Base-by-base conservation (phyloP, 495 filamentous ascomycete genomes). In the Articulospora tetracladia region DNA sequence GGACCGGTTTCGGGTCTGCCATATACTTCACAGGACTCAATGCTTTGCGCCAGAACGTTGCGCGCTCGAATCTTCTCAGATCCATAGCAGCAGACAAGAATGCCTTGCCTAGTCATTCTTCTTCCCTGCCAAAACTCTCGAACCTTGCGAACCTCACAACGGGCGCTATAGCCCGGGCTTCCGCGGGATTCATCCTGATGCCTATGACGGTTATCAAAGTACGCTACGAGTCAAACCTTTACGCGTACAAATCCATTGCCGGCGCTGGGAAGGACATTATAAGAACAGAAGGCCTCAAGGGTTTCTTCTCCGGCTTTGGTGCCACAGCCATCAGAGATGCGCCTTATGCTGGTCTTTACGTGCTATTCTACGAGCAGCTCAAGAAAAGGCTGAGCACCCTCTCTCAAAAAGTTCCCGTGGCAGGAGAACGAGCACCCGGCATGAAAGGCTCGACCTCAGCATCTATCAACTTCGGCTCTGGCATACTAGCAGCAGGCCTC, bases 191-290 rank as follows among this genome's bases (percentile, higher is more conserved):
- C 69, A 74, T 96, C 44, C 86, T 98, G 76, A 98, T 97, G 92
- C 94, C 94, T 7, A 83, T 98, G 55, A 99, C 94, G 1, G 89
- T 98, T 30, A 83, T 99, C 69, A 99, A 99, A 70, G 95, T 99
- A 11, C 90, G 94, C 49, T 98, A 94, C 69, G 94, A 99, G 69
- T 89, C 84, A 10, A 88, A 80, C 57, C 75, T 90, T 48, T 99
- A 97, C 77, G 73, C 79, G 27, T 99, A 99, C 75, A 78, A 78
- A n/a, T 91, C 89, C 6, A 77, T 99, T 20, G 69, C 78, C 25
- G 76, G 80, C 30, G 94, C 95, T 0, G 83, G 79, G 2, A 80
- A 76, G 15, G 89, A 93, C 65, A 98, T 99, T 30, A 66, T 89
- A 15, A 76, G 75, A 15, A 80, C 77, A 0, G 90, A 95, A 63